Base-by-base conservation (phyloP, 495 filamentous ascomycete species). In the Cercophora scortea region DNA sequence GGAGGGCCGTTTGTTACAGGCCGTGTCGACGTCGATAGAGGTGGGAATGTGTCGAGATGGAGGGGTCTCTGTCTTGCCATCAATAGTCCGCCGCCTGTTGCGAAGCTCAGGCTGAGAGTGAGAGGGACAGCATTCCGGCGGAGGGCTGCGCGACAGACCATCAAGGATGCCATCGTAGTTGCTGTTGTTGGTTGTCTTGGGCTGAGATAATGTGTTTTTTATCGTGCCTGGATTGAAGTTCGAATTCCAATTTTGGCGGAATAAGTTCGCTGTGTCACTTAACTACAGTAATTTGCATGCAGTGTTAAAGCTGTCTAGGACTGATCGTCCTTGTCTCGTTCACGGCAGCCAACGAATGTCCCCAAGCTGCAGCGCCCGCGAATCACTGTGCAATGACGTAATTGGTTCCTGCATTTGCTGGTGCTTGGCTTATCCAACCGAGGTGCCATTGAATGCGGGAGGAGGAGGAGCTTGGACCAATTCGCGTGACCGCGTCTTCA, bases 31-130 rank as follows among this genome's bases (percentile, higher is more conserved):
- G 47, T 35, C 16, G 55, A 18, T 5, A 19, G 25, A 3, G 56
- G 13, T 25, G 12, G 36, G 17, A 55, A 15, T 13, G 58, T 44
- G 53, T 73, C 71, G 9, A 71, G 55, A 2, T 58, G 64, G 40
- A 67, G 42, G 9, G 68, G 66, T 19, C 52, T 48, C 38, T 68
- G 67, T 9, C 53, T 48, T 4, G 56, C 44, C 2, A 59, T 47
- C 2, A 59, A 42, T 4, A 65, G 49, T 3, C 53, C 55, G 8
- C 64, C 48, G 3, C 54, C 55, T 0, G 66, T 57, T 11, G 59
- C 59, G 42, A 71, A 55, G 34, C 58, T 59, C 0, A 69, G 43
- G 32, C 56, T 49, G 16, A 64, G 32, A 10, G 59, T 47, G 16
- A 64, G 32, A 13, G 59, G 59, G 17, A 68, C 43, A 13, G 53